Conservation (phyloP, 768 basidiomycete genomes). For the Boletus barrowsii region DNA sequence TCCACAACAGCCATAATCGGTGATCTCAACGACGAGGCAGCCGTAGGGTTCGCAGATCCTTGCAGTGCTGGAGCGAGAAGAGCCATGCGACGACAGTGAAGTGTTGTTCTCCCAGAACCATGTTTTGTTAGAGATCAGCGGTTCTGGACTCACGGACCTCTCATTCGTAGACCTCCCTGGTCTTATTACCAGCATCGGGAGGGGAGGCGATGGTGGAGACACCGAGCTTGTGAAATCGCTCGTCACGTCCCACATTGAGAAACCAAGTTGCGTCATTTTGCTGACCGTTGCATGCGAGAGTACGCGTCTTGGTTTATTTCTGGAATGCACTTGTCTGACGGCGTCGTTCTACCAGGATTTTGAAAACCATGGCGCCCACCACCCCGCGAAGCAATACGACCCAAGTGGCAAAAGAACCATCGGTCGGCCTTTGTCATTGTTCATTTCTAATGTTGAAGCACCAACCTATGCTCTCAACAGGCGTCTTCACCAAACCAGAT, state of each 20-base stretch:
- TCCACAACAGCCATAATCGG: neutral
- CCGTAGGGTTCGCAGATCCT: constrained; percentile 54
- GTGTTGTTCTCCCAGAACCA: constrained; percentile 52
- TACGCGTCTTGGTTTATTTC: constrained; percentile 1
- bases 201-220: constrained; percentile 49
- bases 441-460: constrained; percentile 29
- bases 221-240: constrained; percentile 60
- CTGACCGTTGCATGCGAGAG: constrained; percentile 54
- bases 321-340: constrained; percentile 34
- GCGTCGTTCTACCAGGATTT: constrained; percentile 57
- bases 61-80: constrained; percentile 41
- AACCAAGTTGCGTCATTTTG: constrained; percentile 66
- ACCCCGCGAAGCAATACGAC: constrained; percentile 59
- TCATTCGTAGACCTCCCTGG: constrained; percentile 67
- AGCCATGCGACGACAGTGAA: constrained; percentile 35
- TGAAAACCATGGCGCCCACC: constrained; percentile 73
- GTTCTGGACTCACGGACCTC: constrained; percentile 57
- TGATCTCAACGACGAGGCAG: constrained; percentile 3
- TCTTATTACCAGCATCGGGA: constrained; percentile 55
- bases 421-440: constrained; percentile 39
- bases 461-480: neutral
- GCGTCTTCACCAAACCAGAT: constrained; percentile 65
- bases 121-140: constrained; percentile 57
- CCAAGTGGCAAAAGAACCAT: constrained; percentile 65
- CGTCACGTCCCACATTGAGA: constrained; percentile 57